Percentiles rank a stretch among this genome's conserved stretches.
phyloP scores from a whole-genome alignment of 768 basidiomycete species.

The Sarcodon sp. region DNA sequence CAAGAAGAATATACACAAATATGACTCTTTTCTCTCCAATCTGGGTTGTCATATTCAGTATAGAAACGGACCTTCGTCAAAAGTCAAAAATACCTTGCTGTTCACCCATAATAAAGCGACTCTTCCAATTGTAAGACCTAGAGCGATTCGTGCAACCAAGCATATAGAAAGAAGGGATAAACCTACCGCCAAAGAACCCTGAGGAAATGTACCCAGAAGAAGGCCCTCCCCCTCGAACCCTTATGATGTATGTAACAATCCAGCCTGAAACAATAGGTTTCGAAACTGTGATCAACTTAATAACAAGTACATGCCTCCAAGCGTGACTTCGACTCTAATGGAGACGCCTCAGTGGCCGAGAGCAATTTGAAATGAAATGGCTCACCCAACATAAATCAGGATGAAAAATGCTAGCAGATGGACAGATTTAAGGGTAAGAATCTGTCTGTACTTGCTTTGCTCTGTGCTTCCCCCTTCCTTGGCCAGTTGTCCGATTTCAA shows the following conservation, averaged over 20 bases:
- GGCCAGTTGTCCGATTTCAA: constrained; percentile 35
- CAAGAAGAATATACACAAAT: constrained; percentile 21
- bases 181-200: constrained; percentile 32
- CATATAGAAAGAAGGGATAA: not conserved
- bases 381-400: constrained; percentile 27
- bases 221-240: constrained; percentile 30
- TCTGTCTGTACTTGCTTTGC: constrained; percentile 32
- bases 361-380: constrained; percentile 1
- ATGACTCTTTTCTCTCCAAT: constrained; percentile 24
- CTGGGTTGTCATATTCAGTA: constrained; percentile 7
- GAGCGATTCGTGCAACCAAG: not conserved
- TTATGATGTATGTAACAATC: constrained; percentile 39
- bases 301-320: constrained; percentile 18
- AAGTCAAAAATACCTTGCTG: constrained; percentile 16
- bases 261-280: constrained; percentile 22
- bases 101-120: constrained; percentile 39
- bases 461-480: constrained; percentile 20
- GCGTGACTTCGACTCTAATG: constrained; percentile 15
- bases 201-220: constrained; percentile 36
- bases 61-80: not conserved
- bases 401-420: constrained; percentile 30
- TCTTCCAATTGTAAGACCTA: constrained; percentile 39
- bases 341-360: not conserved
- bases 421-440: constrained; percentile 23
- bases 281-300: not conserved